Evolutionary conservation across 768 basidiomycete species (phyloP).

Genomic region (Candolleomyces aberdarensis): DNA sequence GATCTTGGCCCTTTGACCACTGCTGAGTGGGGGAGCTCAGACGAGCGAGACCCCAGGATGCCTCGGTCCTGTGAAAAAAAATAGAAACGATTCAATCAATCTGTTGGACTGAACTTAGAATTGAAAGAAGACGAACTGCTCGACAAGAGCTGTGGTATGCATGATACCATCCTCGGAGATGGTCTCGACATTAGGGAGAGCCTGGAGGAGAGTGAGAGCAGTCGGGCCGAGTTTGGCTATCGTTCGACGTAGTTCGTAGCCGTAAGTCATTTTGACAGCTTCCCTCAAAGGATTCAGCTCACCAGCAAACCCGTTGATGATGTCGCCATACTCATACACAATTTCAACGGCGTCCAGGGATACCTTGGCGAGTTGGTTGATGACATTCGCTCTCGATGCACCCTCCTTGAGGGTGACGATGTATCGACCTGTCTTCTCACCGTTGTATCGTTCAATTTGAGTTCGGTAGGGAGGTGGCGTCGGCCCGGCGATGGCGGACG

Average conservation of each 20-base stretch:
- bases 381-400: slow-evolving; percentile 14
- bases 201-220: slow-evolving; percentile 21
- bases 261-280: no score
- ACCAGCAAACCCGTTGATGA: slow-evolving; percentile 32
- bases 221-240: slow-evolving; percentile 17
- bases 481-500: slow-evolving; percentile 15
- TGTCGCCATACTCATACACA: slow-evolving; percentile 5
- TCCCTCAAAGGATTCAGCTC: background rate
- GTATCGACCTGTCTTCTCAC: slow-evolving; percentile 24
- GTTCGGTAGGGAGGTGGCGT: slow-evolving; percentile 7
- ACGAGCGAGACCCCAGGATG: slow-evolving; percentile 31
- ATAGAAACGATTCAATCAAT: no score
- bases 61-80: slow-evolving; percentile 22
- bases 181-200: slow-evolving; percentile 22
- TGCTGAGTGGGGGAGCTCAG: slow-evolving; percentile 14
- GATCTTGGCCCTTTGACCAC: no score
- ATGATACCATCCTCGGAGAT: slow-evolving; percentile 29
- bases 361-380: slow-evolving; percentile 6
- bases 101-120: no score
- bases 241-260: no score
- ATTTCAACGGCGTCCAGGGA: background rate
- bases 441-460: slow-evolving; percentile 20
- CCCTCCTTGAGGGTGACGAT: slow-evolving; percentile 30
- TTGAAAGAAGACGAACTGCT: slow-evolving; percentile 20
- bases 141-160: slow-evolving; percentile 13